These are phyloP conservation scores for Xylaria telfairii DNA, from an alignment of 495 filamentous ascomycete species.

Conservation along the genomic window DNA sequence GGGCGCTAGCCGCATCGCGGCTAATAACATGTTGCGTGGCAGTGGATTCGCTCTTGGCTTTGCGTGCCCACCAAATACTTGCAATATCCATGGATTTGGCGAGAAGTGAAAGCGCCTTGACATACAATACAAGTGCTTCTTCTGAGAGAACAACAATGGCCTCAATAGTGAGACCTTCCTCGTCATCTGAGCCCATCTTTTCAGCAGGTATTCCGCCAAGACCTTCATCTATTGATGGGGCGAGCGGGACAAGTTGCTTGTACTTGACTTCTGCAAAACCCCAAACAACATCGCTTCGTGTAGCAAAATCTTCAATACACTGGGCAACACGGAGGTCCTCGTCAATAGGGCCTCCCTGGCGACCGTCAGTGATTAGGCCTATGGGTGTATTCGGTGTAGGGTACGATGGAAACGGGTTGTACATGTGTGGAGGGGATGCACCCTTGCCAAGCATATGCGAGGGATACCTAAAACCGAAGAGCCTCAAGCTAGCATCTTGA, in stretches of 20 bases:
- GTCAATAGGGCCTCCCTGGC: slow-evolving; percentile 65
- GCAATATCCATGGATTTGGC: slow-evolving; percentile 97
- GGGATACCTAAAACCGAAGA: slow-evolving; percentile 77
- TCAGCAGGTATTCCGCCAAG: slow-evolving; percentile 62
- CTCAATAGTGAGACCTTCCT: slow-evolving; percentile 80
- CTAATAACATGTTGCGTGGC: slow-evolving; percentile 52
- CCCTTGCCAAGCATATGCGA: slow-evolving; percentile 70
- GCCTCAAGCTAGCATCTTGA: slow-evolving; percentile 86
- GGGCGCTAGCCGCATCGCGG: slow-evolving; percentile 53
- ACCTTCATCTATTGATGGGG: slow-evolving; percentile 75
- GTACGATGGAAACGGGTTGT: slow-evolving; percentile 84
- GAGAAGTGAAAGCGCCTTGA: slow-evolving; percentile 87
- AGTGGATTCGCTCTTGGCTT: slow-evolving; percentile 69
- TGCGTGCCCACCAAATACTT: slow-evolving; percentile 86
- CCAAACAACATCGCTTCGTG: slow-evolving; percentile 91
- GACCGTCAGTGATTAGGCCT: slow-evolving; percentile 70
- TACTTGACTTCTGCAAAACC: slow-evolving; percentile 98
- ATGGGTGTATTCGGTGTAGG: slow-evolving; percentile 64
- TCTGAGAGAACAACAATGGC: slow-evolving; percentile 87
- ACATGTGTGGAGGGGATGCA: slow-evolving; percentile 76
- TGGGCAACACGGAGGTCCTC: slow-evolving; percentile 82
- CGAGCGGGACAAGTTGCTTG: slow-evolving; percentile 88
- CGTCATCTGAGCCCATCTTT: slow-evolving; percentile 57
- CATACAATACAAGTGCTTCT: slow-evolving; percentile 93
- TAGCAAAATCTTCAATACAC: slow-evolving; percentile 87